phyloP scores from a whole-genome alignment of 202 grass and related monocot genomes.

The Brachypodium distachyon region DNA sequence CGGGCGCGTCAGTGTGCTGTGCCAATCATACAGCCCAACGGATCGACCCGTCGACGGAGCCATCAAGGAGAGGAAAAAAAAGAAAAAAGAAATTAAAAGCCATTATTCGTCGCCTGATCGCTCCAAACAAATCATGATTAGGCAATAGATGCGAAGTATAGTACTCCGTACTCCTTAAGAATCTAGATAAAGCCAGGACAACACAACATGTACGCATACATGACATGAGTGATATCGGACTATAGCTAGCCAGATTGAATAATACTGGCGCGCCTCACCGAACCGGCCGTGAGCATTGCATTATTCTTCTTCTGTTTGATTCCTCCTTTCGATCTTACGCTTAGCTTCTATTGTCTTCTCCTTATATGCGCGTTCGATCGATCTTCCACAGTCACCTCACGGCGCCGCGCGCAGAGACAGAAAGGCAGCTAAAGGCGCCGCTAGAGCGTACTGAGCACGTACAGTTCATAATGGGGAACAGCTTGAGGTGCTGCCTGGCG shows the following conservation, averaged over 20 bases:
- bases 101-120: too few relatives aligned
- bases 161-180: too few relatives aligned
- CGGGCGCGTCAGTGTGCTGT: slow-evolving; percentile 25
- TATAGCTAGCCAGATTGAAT: not conserved
- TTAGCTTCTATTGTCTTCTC: not conserved
- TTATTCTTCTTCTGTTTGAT: not conserved
- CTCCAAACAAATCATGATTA: too few relatives aligned
- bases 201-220: not conserved
- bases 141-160: not conserved
- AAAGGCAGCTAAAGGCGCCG: too few relatives aligned
- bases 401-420: not conserved
- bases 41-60: not conserved
- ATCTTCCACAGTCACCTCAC: not conserved
- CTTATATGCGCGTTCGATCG: not conserved
- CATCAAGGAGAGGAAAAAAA: too few relatives aligned
- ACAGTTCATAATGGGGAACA: slow-evolving; percentile 92
- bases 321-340: not conserved
- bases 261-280: not conserved
- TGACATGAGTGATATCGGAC: not conserved
- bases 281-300: not conserved
- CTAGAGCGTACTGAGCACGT: too few relatives aligned
- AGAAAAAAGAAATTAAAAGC: not conserved
- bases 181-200: slow-evolving; percentile 1
- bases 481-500: slow-evolving; percentile 67
- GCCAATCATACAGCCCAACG: slow-evolving; percentile 26